Evolutionary conservation across 1,284 basidiomycete genomes (phyloP).

Genomic region (Leccinum subrobustum): DNA sequence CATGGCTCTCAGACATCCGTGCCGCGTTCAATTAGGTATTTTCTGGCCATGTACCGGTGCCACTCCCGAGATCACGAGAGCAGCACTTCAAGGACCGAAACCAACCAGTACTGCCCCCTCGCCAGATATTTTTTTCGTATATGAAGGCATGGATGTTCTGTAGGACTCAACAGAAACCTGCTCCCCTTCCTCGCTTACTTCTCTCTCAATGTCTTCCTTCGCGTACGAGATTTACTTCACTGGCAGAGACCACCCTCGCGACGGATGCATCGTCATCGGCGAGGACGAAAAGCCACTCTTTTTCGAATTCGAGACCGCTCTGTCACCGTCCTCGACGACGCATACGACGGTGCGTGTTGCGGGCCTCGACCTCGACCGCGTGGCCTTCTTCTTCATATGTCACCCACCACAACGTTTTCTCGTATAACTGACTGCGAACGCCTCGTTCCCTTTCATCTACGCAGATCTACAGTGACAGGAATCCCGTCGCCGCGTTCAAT

Average conservation of each 20-base stretch:
- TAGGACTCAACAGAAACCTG: conserved; percentile 7
- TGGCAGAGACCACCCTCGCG: conserved; percentile 61
- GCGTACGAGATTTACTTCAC: conserved; percentile 67
- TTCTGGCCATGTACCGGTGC: conserved; percentile 38
- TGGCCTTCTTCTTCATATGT: not conserved
- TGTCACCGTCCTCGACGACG: conserved; percentile 31
- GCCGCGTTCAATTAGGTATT: conserved; percentile 46
- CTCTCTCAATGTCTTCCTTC: conserved; percentile 28
- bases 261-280: conserved; percentile 65
- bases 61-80: conserved; percentile 47
- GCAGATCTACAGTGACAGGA: conserved; percentile 49
- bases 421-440: not conserved
- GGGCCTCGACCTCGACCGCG: not conserved
- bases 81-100: conserved; percentile 18
- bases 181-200: not conserved
- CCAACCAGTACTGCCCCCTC: conserved; percentile 1
- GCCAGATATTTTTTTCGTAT: conserved; percentile 23
- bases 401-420: not conserved
- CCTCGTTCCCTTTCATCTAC: not conserved
- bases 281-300: conserved; percentile 58
- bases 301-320: conserved; percentile 61
- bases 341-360: conserved; percentile 49
- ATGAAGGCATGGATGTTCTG: conserved; percentile 26
- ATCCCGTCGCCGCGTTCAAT: conserved; percentile 57
- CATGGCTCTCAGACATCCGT: conserved; percentile 23